These are phyloP conservation scores for Ophiostoma perfectum DNA, from an alignment of 2,329 filamentous ascomycete genomes.

Conservation along the genomic window DNA sequence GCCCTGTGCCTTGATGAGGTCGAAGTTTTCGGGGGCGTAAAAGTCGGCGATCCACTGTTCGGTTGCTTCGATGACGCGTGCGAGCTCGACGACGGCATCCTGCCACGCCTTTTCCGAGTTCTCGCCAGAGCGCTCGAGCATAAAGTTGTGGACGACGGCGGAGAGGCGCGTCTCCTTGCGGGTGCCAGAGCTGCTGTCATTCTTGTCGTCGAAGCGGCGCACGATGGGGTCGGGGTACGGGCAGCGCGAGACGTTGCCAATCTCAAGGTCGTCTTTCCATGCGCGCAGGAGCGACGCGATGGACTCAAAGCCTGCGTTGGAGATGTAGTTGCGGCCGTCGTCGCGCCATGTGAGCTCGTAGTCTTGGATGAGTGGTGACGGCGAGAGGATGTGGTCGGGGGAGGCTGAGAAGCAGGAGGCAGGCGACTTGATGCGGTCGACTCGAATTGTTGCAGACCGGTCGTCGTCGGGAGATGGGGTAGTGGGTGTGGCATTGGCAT, in stretches of 20 bases:
- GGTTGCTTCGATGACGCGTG: constrained; percentile 20
- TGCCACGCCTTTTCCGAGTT: constrained; percentile 27
- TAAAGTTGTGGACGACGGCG: constrained; percentile 30
- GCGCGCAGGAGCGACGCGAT: constrained; percentile 25
- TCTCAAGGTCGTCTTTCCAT: constrained; percentile 26
- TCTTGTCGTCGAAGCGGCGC: constrained; percentile 17
- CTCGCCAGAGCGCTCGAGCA: constrained; percentile 26
- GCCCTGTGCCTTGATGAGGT: constrained; percentile 13
- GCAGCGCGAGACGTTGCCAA: constrained; percentile 26
- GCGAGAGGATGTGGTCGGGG: neutral
- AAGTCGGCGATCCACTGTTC: constrained; percentile 24
- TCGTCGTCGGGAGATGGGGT: neutral
- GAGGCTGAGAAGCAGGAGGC: neutral
- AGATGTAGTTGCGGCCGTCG: constrained; percentile 27
- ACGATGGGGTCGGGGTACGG: constrained; percentile 19
- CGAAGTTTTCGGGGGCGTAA: constrained; percentile 23
- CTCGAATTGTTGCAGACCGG: constrained; percentile 13
- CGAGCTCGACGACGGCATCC: constrained; percentile 23
- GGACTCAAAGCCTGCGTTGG: constrained; percentile 24
- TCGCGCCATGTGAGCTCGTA: constrained; percentile 29
- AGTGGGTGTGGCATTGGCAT: neutral
- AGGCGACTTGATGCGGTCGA: constrained; percentile 24
- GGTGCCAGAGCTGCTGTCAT: neutral
- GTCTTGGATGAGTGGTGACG: constrained; percentile 20
- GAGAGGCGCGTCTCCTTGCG: constrained; percentile 24